A percentile compares a stretch with the other conserved stretches of the same genome.
Conservation (phyloP, 2,329 filamentous ascomycete genomes). For the Colletotrichum liriopes region DNA sequence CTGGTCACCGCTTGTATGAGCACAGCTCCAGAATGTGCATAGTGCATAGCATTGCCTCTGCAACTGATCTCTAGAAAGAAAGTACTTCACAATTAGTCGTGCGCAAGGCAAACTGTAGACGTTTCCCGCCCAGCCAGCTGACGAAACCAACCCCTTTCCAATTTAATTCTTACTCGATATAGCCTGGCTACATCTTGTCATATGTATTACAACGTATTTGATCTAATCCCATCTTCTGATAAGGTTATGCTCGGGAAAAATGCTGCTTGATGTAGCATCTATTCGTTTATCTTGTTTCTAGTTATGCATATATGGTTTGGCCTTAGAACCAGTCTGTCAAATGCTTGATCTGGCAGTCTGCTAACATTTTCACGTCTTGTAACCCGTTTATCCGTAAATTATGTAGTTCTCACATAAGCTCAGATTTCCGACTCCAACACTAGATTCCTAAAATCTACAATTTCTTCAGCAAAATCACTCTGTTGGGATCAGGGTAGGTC, state of each 20-base stretch:
- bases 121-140: no score
- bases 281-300: no score
- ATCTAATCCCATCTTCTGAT: background rate
- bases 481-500: constrained; percentile 31
- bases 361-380: background rate
- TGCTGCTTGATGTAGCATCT: background rate
- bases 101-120: no score
- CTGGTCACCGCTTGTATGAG: no score
- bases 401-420: background rate
- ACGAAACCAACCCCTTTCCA: no score
- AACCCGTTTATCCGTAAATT: background rate
- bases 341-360: background rate
- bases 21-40: no score
- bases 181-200: no score
- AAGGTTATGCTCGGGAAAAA: background rate
- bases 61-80: no score
- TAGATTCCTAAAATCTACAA: background rate
- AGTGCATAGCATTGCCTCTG: no score
- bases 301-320: background rate
- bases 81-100: no score
- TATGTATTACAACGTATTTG: no score
- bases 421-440: background rate
- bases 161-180: no score
- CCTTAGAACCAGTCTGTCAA: background rate
- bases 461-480: constrained; percentile 29